Evolutionary conservation across 441 rosid species (phyloP).

Genomic region (Brassica hybrid): DNA sequence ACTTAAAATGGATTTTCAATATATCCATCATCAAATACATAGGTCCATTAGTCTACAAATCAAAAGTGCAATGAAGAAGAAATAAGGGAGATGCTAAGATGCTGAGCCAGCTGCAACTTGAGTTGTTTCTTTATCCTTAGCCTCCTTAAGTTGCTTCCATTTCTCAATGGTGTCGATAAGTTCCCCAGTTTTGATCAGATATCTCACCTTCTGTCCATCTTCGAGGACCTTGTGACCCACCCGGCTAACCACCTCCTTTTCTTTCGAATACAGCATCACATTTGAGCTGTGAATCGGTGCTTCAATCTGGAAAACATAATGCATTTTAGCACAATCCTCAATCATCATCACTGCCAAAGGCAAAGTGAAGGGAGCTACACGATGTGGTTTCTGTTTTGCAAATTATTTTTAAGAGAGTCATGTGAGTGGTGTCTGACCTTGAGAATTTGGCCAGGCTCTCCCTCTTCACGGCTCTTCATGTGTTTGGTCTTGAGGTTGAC

Average conservation of each 20-base stretch:
- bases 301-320: constrained; percentile 66
- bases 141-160: constrained; percentile 85
- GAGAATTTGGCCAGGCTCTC: constrained; percentile 82
- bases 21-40: neutral
- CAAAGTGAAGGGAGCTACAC: neutral
- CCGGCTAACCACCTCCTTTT: constrained; percentile 75
- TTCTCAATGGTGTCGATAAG: constrained; percentile 69
- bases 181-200: too few relatives aligned
- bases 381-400: neutral
- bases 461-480: constrained; percentile 86
- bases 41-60: neutral
- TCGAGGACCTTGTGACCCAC: constrained; percentile 86
- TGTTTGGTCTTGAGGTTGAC: constrained; percentile 92
- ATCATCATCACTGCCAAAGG: neutral
- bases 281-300: constrained; percentile 96
- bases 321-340: constrained; percentile 15
- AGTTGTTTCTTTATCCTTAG: constrained; percentile 52
- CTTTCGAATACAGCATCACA: constrained; percentile 94
- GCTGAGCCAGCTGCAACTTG: constrained; percentile 52
- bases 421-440: constrained; percentile 58
- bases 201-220: constrained; percentile 70
- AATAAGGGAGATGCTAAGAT: constrained; percentile 21
- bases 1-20: neutral
- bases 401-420: neutral
- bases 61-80: neutral